Percentiles rank a stretch among this genome's conserved stretches.
phyloP scores from a whole-genome alignment of 208 protist genomes.

The Acanthamoeba healyi region DNA sequence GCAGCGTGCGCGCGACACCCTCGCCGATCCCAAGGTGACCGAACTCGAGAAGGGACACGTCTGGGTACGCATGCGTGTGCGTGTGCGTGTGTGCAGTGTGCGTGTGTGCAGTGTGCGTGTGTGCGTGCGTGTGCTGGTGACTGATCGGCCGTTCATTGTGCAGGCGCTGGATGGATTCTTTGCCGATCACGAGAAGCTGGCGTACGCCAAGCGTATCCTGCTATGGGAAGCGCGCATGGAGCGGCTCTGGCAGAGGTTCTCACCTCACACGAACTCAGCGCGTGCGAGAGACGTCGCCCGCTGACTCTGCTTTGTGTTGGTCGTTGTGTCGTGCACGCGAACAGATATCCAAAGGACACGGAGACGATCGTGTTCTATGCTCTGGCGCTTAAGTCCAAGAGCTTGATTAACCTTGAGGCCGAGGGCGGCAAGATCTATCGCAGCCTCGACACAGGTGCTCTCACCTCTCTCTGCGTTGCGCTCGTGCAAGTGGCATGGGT shows the following conservation, averaged over 20 bases:
- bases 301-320: neutral
- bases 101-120: neutral
- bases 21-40: neutral
- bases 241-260: neutral
- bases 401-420: neutral
- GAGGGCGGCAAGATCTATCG: conserved; percentile 21
- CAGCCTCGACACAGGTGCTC: conserved; percentile 15
- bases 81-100: neutral
- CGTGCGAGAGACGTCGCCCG: too few species aligned
- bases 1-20: neutral
- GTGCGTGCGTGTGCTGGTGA: neutral
- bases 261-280: too few species aligned
- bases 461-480: neutral
- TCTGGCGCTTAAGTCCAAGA: conserved; percentile 5
- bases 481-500: too few species aligned
- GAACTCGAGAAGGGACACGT: conserved; percentile 23
- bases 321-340: neutral
- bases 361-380: conserved; percentile 52
- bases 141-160: neutral
- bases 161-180: conserved; percentile 27
- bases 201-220: neutral
- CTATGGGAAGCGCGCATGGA: conserved; percentile 25
- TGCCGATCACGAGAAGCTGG: neutral
- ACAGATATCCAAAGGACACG: neutral
- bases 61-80: neutral